These are phyloP conservation scores for Pharus latifolius DNA, from an alignment of 176 grass and related monocot genomes.

Conservation along the genomic window DNA sequence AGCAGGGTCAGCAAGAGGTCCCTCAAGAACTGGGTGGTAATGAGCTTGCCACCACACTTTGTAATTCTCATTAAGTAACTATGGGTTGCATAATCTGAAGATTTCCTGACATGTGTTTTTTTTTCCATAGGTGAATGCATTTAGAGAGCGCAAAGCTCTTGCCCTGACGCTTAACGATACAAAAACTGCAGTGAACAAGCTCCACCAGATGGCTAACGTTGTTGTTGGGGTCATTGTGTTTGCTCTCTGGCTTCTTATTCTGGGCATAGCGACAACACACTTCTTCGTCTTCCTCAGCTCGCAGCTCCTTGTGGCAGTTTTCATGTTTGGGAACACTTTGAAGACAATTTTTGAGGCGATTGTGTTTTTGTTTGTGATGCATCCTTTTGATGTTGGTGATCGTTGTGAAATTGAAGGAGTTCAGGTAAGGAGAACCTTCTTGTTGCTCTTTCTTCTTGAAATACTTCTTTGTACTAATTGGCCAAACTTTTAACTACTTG, in stretches of 20 bases:
- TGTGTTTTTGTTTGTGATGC: conserved; percentile 58
- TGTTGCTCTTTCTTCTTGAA: not conserved
- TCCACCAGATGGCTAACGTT: conserved; percentile 41
- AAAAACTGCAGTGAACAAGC: conserved; percentile 63
- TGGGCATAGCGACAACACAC: conserved; percentile 50
- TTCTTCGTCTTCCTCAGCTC: conserved; percentile 57
- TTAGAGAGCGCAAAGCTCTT: conserved; percentile 61
- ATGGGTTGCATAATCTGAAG: not conserved
- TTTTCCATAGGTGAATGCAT: conserved; percentile 49
- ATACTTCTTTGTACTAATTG: not conserved
- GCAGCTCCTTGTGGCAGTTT: conserved; percentile 58
- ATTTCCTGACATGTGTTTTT: conserved; percentile 4
- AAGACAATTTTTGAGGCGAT: conserved; percentile 69
- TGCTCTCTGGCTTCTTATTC: conserved; percentile 46
- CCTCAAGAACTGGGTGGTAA: conserved; percentile 98
- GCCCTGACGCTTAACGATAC: conserved; percentile 58
- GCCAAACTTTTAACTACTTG: not conserved
- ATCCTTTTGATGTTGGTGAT: conserved; percentile 73
- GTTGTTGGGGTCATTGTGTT: conserved; percentile 42
- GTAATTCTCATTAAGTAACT: not conserved
- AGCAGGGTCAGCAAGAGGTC: conserved; percentile 55
- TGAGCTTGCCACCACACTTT: conserved; percentile 2
- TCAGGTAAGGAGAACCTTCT: conserved; percentile 21
- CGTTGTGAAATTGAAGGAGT: conserved; percentile 51
- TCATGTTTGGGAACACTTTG: conserved; percentile 67